Evolutionary conservation across 2,329 filamentous ascomycete genomes (phyloP).

Genomic region (Simplicillium sp.): DNA sequence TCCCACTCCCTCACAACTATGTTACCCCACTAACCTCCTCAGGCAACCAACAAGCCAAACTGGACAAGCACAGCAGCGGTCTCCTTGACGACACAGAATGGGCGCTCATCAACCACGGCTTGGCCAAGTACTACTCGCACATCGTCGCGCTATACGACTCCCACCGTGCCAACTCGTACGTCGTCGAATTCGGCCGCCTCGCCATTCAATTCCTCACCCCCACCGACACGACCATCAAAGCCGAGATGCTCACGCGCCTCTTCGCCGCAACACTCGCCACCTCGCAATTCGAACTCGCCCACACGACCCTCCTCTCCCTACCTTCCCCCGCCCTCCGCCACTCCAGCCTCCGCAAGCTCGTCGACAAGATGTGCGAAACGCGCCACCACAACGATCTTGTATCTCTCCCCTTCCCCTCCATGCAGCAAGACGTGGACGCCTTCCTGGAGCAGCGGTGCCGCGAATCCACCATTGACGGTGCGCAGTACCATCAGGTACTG

Average conservation of each 20-base stretch:
- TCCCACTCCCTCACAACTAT: background rate
- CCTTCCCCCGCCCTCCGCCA: constrained; percentile 62
- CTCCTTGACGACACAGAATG: constrained; percentile 71
- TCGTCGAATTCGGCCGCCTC: constrained; percentile 73
- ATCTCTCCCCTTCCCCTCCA: constrained; percentile 65
- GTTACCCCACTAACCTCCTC: constrained; percentile 15
- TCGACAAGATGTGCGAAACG: constrained; percentile 60
- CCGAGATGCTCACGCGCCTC: constrained; percentile 70
- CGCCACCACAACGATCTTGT: constrained; percentile 59
- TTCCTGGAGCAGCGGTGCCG: constrained; percentile 65
- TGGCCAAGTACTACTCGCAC: constrained; percentile 80
- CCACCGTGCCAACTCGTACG: constrained; percentile 66
- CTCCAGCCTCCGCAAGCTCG: constrained; percentile 60
- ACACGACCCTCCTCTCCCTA: constrained; percentile 67
- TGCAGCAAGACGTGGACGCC: constrained; percentile 70
- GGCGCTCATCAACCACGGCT: constrained; percentile 58
- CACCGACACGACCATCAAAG: constrained; percentile 35
- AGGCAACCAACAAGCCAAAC: constrained; percentile 37
- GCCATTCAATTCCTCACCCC: constrained; percentile 52
- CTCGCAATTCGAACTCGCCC: constrained; percentile 73
- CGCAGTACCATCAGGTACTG: constrained; percentile 83
- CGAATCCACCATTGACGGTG: constrained; percentile 52
- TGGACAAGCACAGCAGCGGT: constrained; percentile 47
- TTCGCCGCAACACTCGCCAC: constrained; percentile 76
- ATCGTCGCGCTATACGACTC: constrained; percentile 75